Base-by-base conservation (phyloP, 2,329 filamentous ascomycete species). In the Calonectria multiphialidica region DNA sequence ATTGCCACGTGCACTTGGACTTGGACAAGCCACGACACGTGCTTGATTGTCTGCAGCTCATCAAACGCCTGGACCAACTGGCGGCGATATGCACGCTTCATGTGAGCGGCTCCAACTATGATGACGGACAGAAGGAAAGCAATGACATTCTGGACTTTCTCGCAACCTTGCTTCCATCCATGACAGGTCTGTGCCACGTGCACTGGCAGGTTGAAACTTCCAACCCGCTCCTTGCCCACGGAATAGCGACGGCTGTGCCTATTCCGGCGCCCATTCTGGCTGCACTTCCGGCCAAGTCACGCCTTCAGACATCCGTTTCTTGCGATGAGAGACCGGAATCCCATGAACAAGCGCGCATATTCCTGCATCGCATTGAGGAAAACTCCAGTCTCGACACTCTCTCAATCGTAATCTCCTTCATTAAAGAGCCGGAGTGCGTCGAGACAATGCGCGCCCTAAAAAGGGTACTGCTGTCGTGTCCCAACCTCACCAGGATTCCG, bases 381-480 rank as follows among this genome's bases (percentile, higher is more conserved):
- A 72, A 30, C 33, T 62, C 53, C 5, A 67, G 16, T 30, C 69
- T 74, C 25, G 4, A 1, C 21, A 53, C 55, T 1, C 66, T 74
- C 28, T 69, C 55, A 21, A 18, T 72, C 37, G 5, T 44, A 4
- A 30, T 70, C 33, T 47, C n/a, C 12, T 74, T 64, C 25, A 44
- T 71, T 35, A 28, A 69, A 12, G 68, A 71, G 28, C 61, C 45
- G 21, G 33, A 57, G 6, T 73, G 72, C 21, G 23, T 63, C 23
- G 61, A 68, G 53, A 71, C 65, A 18, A 71, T 73, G 68, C 61
- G 61, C 37, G 35, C 25, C 18, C 45, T 73, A 18, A 73, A 73
- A 18, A 30, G 35, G 9, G 72, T 73, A 5, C 40, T 73, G 16
- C 65, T 73, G 44, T 71, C 72, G 30, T 73, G 72, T 21, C 72